A percentile compares a stretch with the other conserved stretches of the same genome.
Conservation (phyloP, 345 rosid species). For the Hibiscus tridactylites region DNA sequence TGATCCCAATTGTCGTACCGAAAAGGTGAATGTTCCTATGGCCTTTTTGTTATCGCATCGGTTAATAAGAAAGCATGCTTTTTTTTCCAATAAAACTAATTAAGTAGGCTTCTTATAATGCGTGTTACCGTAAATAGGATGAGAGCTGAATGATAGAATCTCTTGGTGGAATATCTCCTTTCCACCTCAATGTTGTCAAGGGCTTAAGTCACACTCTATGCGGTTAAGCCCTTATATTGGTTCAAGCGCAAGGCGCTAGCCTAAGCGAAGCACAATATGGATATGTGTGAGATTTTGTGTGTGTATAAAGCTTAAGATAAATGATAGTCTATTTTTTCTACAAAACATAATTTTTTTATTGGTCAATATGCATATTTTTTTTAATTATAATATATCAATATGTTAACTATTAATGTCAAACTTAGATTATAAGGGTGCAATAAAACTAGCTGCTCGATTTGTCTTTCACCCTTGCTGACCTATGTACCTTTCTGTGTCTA, state of each 20-base stretch:
- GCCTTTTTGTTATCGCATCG: background rate
- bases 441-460: background rate
- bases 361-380: no score
- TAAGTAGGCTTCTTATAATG: background rate
- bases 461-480: background rate
- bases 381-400: background rate
- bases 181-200: background rate
- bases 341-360: no score
- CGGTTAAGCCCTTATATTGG: no score
- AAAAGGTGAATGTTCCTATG: conserved; percentile 42
- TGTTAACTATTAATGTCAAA: background rate
- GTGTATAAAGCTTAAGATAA: no score
- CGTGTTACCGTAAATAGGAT: background rate
- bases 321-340: no score
- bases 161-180: background rate
- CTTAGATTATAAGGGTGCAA: background rate
- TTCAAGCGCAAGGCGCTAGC: no score
- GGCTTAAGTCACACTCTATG: no score
- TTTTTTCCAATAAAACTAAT: background rate
- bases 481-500: background rate
- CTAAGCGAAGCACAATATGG: no score
- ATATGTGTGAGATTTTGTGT: no score
- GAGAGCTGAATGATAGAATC: background rate
- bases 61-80: background rate
- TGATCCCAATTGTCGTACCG: conserved; percentile 98